Conservation (phyloP, 257 asterid species). For the Oldenlandia corymbosa region DNA sequence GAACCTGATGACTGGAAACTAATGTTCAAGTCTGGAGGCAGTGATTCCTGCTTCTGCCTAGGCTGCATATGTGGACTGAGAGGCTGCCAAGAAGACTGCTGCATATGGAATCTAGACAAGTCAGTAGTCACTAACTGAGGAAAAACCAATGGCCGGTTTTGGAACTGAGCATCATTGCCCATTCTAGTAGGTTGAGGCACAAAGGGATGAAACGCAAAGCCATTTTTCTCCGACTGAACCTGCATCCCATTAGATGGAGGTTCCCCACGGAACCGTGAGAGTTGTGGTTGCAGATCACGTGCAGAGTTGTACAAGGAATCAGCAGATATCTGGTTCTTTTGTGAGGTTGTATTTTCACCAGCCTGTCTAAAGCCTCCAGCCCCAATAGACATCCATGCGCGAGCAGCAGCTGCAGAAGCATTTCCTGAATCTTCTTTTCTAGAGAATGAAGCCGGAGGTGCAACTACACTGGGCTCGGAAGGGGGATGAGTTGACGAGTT, state of each 20-base stretch:
- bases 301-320: slow-evolving; percentile 51
- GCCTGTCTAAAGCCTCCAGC: slow-evolving; percentile 63
- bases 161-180: slow-evolving; percentile 49
- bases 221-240: slow-evolving; percentile 39
- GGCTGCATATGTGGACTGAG: slow-evolving; percentile 52
- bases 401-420: slow-evolving; percentile 79
- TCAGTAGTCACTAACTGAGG: slow-evolving; percentile 67
- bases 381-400: slow-evolving; percentile 93
- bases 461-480: slow-evolving; percentile 24
- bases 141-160: slow-evolving; percentile 40
- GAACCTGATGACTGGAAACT: slow-evolving; percentile 86
- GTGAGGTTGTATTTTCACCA: slow-evolving; percentile 28
- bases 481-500: slow-evolving; percentile 33
- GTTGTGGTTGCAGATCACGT: slow-evolving; percentile 46
- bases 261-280: slow-evolving; percentile 45
- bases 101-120: slow-evolving; percentile 74
- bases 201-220: slow-evolving; percentile 38
- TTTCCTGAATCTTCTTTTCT: slow-evolving; percentile 45
- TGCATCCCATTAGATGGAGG: slow-evolving; percentile 40
- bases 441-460: slow-evolving; percentile 24
- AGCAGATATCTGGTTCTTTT: slow-evolving; percentile 45
- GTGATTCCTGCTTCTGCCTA: slow-evolving; percentile 59
- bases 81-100: slow-evolving; percentile 58
- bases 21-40: slow-evolving; percentile 87
- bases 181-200: slow-evolving; percentile 53